phyloP scores from a whole-genome alignment of 345 rosid genomes.

The Fremontodendron californicum region DNA sequence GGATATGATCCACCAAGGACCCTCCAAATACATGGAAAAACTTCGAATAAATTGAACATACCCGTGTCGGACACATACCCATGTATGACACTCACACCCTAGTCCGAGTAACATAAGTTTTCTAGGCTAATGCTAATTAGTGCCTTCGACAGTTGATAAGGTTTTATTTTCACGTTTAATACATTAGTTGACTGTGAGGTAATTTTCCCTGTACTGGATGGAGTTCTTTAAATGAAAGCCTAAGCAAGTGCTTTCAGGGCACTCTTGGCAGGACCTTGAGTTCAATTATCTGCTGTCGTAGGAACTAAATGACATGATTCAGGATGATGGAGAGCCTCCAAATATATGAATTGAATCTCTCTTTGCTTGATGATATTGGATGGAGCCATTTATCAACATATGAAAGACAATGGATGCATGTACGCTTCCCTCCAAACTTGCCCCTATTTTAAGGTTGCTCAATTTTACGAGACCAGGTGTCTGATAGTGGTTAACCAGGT shows the following conservation, averaged over 20 bases:
- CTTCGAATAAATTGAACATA: too few relatives aligned
- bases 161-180: neutral
- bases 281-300: conserved; percentile 16
- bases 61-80: too few relatives aligned
- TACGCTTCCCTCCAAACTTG: conserved; percentile 58
- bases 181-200: neutral
- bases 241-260: neutral
- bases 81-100: too few relatives aligned
- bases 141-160: neutral
- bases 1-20: too few relatives aligned
- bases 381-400: conserved; percentile 66
- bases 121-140: neutral
- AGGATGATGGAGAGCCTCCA: conserved; percentile 65
- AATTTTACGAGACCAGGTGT: neutral
- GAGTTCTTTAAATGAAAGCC: neutral
- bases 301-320: conserved; percentile 75
- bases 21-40: too few relatives aligned
- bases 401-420: conserved; percentile 85
- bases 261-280: neutral
- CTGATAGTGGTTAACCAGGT: neutral
- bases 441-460: conserved; percentile 58
- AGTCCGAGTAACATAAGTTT: too few relatives aligned
- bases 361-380: conserved; percentile 76
- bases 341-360: conserved; percentile 69
- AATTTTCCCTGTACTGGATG: neutral